A percentile compares a stretch with the other conserved stretches of the same genome.
These are phyloP conservation scores for Aotearoamyces nothofagi DNA, from an alignment of 2,329 filamentous ascomycete genomes.

Conservation along the genomic window DNA sequence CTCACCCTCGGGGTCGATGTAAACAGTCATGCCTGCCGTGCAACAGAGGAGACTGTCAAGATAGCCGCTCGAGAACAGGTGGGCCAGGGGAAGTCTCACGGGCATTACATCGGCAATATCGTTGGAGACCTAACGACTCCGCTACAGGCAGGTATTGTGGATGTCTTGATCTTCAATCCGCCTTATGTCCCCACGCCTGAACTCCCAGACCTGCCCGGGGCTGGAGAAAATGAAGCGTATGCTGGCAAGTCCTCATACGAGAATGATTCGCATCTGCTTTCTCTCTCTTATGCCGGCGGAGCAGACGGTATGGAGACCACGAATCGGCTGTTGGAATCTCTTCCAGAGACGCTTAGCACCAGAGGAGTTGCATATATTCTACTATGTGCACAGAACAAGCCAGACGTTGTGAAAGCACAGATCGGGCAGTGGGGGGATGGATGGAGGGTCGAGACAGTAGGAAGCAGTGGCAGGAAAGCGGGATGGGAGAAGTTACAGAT, in stretches of 20 bases:
- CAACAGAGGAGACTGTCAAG: conserved; percentile 53
- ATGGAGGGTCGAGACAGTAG: conserved; percentile 69
- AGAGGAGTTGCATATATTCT: conserved; percentile 79
- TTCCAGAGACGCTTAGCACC: conserved; percentile 49
- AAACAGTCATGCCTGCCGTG: conserved; percentile 68
- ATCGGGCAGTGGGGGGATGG: conserved; percentile 38
- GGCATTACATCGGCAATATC: conserved; percentile 47
- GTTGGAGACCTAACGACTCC: conserved; percentile 55
- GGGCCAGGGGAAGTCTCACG: conserved; percentile 21
- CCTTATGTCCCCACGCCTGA: conserved; percentile 84
- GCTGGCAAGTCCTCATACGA: conserved; percentile 38
- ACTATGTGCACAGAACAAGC: conserved; percentile 81
- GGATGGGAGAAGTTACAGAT: conserved; percentile 94
- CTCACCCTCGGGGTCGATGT: conserved; percentile 70
- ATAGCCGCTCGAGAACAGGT: conserved; percentile 28
- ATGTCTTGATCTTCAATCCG: conserved; percentile 90
- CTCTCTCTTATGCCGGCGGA: conserved; percentile 80
- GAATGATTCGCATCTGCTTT: conserved; percentile 68
- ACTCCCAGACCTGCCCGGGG: conserved; percentile 38
- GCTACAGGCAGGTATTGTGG: conserved; percentile 44
- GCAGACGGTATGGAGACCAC: conserved; percentile 89
- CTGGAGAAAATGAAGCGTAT: conserved; percentile 8
- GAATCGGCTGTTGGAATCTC: conserved; percentile 53
- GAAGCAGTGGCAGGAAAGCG: conserved; percentile 69
- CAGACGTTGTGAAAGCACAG: conserved; percentile 51